phyloP scores from a whole-genome alignment of 495 filamentous ascomycete genomes.

The Talaromyces thailandensis region DNA sequence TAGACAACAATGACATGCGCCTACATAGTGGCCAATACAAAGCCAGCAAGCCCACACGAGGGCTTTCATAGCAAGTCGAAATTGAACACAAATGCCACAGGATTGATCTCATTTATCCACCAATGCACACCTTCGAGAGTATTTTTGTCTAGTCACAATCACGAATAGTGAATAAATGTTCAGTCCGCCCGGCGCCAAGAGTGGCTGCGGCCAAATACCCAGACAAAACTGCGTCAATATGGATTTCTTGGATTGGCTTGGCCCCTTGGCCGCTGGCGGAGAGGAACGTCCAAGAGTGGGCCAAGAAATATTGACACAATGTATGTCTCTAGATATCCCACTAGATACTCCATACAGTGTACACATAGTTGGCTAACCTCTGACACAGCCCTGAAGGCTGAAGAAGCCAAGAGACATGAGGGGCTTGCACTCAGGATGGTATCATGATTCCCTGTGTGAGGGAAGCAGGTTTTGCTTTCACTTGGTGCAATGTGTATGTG shows the following conservation, averaged over 20 bases:
- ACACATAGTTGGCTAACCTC: background rate
- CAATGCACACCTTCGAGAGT: background rate
- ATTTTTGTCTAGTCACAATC: background rate
- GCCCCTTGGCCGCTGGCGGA: conserved; percentile 4
- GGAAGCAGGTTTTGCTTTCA: background rate
- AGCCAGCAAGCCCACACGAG: background rate
- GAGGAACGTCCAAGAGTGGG: conserved; percentile 4
- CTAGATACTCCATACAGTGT: background rate
- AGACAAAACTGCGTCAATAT: background rate
- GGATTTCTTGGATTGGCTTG: background rate
- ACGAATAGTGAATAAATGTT: too few species aligned
- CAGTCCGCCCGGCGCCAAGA: conserved; percentile 4
- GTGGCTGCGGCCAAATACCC: background rate
- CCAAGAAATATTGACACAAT: background rate
- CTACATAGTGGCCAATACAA: background rate
- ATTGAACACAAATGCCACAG: background rate
- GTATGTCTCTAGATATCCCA: background rate
- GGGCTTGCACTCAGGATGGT: background rate
- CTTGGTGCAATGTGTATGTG: background rate
- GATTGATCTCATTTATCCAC: background rate
- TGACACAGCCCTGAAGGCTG: background rate
- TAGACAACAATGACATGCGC: background rate
- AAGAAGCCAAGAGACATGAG: background rate
- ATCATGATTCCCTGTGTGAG: background rate
- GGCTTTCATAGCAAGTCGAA: too few species aligned